A percentile compares a stretch with the other conserved stretches of the same genome.
phyloP scores from a whole-genome alignment of 2,329 filamentous ascomycete species.

The Coleophoma cylindrospora region DNA sequence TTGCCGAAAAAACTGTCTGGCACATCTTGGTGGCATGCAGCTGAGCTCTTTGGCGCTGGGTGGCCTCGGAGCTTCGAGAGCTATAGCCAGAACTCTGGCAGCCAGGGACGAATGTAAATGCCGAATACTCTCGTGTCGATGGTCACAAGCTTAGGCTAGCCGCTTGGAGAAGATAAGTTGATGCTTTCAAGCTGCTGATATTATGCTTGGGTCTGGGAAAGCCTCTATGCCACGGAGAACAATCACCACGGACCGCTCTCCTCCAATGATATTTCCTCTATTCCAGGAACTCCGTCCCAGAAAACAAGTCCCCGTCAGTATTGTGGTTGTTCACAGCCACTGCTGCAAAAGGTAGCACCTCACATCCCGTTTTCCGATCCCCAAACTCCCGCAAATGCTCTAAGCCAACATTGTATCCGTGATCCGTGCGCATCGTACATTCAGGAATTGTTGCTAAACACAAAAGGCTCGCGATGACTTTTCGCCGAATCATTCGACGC shows the following conservation, averaged over 20 bases:
- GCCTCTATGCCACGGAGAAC: slow-evolving; percentile 3
- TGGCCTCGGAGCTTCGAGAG: not conserved
- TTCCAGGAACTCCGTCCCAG: slow-evolving; percentile 6
- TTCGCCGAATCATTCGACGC: no score
- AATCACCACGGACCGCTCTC: not conserved
- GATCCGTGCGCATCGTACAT: not conserved
- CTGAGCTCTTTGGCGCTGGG: not conserved
- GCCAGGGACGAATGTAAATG: not conserved
- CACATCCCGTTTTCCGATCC: not conserved
- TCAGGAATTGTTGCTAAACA: not conserved
- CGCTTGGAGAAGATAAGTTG: slow-evolving; percentile 1
- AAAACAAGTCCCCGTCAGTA: not conserved
- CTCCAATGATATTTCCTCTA: not conserved
- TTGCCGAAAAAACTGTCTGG: not conserved
- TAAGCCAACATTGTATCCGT: not conserved
- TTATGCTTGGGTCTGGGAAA: slow-evolving; percentile 5
- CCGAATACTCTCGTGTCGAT: not conserved
- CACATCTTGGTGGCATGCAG: slow-evolving; percentile 2
- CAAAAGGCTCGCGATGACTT: not conserved
- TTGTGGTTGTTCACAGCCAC: not conserved
- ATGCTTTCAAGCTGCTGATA: slow-evolving; percentile 7
- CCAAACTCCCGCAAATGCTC: slow-evolving; percentile 5
- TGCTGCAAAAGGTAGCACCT: not conserved
- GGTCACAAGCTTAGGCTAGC: slow-evolving; percentile 8
- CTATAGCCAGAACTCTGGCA: not conserved